Conservation (phyloP, 2,329 filamentous ascomycete species). For the Davidsoniella virescens region DNA sequence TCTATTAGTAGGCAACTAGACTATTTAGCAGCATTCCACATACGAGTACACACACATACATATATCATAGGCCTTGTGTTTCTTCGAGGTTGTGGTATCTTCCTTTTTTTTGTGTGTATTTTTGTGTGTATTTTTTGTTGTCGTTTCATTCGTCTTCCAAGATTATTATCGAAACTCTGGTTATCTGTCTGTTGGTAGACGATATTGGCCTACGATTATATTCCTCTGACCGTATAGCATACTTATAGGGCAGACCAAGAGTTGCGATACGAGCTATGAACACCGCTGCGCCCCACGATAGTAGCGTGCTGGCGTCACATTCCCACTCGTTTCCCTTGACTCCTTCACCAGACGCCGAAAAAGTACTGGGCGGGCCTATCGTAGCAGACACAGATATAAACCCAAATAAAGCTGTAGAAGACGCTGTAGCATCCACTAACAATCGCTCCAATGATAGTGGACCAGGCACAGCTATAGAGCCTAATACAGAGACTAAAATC, state of each 20-base stretch:
- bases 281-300: too few species aligned
- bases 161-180: not conserved
- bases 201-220: not conserved
- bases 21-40: too few species aligned
- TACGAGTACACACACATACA: too few species aligned
- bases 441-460: not conserved
- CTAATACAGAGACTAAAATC: not conserved
- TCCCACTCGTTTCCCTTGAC: constrained; percentile 10
- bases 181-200: not conserved
- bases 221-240: too few species aligned
- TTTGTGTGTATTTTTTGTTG: not conserved
- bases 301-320: not conserved
- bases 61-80: too few species aligned
- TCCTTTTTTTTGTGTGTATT: not conserved
- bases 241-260: not conserved
- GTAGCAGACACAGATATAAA: not conserved
- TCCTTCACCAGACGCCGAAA: constrained; percentile 8
- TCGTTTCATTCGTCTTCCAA: not conserved
- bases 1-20: too few species aligned
- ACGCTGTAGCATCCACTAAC: not conserved
- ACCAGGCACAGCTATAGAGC: not conserved
- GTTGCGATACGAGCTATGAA: too few species aligned
- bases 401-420: not conserved
- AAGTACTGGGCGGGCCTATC: not conserved
- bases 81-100: not conserved